Evolutionary conservation across 352 stramenopile genomes (phyloP), one percentile per base, ranked within the genome.

Genomic region (Pythium apleroticum): DNA sequence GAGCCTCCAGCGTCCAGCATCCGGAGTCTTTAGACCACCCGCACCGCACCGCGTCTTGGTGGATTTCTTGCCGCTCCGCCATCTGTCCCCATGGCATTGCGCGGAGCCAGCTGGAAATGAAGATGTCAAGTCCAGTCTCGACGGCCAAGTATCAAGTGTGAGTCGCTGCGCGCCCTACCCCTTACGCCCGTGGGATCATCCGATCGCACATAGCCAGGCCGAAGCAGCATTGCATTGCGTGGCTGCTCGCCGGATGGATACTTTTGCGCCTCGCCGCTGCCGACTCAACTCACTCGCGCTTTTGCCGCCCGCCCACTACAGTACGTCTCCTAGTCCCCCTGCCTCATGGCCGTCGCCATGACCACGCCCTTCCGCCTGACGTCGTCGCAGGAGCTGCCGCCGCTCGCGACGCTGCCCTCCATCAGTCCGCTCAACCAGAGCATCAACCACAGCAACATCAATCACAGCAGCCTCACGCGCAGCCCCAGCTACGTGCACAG

Each of bases 361-460:
- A 31, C 53, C 19, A 49, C 27, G 50, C 50, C 22, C 55, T 30
- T 52, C 55, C 20, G 62, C 33, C 55, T 55, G 6, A 75, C 74
- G 37, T 58, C 66, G 24, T 50, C 74, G 53, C 56, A 63, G 17
- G 65, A 60, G 20, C 52, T 73, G 19, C 69, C 67, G 17, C 66
- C 72, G 25, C 60, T 72, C 19, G 66, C 17, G 1, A 30, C 45
- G 17, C 52, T 71, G 6, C 57, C 55, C 35, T 75, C 71, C 39
- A 86, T 88, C 57, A 88, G 77, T 37, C 81, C 81, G 5, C 14
- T 25, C 43, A 43, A 67, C 59, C 20, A 54, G 8, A 52, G 45
- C 45, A 24, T 24, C 48, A 54, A 14, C 7, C 48, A 45, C 49
- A 45, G 57, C 60, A 60, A n/a, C 30, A 54, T 54, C 17, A 45